These are phyloP conservation scores for Eleusine coracana DNA, from an alignment of 176 grass and related monocot species.

Conservation along the genomic window DNA sequence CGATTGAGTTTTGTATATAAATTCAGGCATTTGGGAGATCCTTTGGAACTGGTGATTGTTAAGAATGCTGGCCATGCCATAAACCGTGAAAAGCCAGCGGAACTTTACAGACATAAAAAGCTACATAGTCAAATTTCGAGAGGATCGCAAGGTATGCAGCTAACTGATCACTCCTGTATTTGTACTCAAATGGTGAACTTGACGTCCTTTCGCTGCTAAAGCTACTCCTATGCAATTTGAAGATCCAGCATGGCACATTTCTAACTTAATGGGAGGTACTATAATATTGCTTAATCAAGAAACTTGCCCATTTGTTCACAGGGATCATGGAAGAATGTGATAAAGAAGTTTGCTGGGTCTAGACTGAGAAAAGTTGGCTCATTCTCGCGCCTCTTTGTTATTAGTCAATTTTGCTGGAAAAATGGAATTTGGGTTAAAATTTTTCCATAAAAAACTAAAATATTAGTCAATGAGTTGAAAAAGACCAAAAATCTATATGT, in stretches of 20 bases:
- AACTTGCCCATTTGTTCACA: constrained; percentile 33
- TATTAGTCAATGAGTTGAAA: no score
- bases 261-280: background rate
- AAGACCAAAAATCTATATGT: no score
- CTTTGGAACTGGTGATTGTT: constrained; percentile 58
- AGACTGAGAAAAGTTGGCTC: constrained; percentile 66
- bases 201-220: background rate
- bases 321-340: constrained; percentile 57
- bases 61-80: constrained; percentile 86
- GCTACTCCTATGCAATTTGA: background rate
- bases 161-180: background rate
- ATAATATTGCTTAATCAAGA: constrained; percentile 5
- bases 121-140: constrained; percentile 57
- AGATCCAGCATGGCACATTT: background rate
- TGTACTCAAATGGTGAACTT: background rate
- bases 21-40: constrained; percentile 86
- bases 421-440: no score
- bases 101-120: constrained; percentile 66
- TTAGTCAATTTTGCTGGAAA: no score
- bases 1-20: constrained; percentile 30
- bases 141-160: constrained; percentile 49
- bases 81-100: constrained; percentile 77
- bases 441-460: no score
- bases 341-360: constrained; percentile 52
- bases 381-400: constrained; percentile 13